Evolutionary conservation across 2,329 filamentous ascomycete genomes (phyloP).

Genomic region (Epichloe gansuensis): DNA sequence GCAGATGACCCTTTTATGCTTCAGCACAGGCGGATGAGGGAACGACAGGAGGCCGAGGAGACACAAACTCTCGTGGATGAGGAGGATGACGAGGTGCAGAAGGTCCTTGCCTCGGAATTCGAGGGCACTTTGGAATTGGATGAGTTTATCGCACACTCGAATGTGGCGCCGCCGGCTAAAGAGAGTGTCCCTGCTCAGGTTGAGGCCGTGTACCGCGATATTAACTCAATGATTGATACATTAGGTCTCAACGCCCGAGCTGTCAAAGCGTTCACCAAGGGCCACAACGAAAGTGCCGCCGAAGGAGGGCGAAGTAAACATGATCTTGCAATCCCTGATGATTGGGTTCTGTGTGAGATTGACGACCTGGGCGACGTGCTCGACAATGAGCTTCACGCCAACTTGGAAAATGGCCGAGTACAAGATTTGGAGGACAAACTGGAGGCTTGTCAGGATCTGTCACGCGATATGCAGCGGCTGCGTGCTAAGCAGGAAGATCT

Average conservation of each 20-base stretch:
- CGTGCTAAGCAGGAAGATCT: conserved; percentile 67
- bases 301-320: conserved; percentile 44
- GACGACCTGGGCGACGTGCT: conserved; percentile 53
- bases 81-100: conserved; percentile 56
- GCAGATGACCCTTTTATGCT: conserved; percentile 34
- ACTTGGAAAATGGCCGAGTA: conserved; percentile 56
- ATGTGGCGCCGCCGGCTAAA: conserved; percentile 37
- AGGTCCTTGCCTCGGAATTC: conserved; percentile 45
- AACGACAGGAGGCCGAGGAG: conserved; percentile 44
- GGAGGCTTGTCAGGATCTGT: conserved; percentile 51
- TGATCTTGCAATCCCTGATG: conserved; percentile 55
- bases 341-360: conserved; percentile 68
- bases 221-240: conserved; percentile 90
- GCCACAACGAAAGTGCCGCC: conserved; percentile 45
- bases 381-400: conserved; percentile 46
- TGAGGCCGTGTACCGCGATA: conserved; percentile 60
- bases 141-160: conserved; percentile 52
- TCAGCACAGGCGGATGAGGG: conserved; percentile 38
- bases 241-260: conserved; percentile 70
- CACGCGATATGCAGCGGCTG: conserved; percentile 58
- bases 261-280: conserved; percentile 52
- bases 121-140: conserved; percentile 50
- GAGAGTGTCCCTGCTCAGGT: conserved; percentile 50
- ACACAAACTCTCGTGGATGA: conserved; percentile 48
- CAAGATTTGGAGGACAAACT: conserved; percentile 57